These are phyloP conservation scores for Helenozyma baotianmanensis DNA, from an alignment of 805 yeast species.

Conservation along the genomic window DNA sequence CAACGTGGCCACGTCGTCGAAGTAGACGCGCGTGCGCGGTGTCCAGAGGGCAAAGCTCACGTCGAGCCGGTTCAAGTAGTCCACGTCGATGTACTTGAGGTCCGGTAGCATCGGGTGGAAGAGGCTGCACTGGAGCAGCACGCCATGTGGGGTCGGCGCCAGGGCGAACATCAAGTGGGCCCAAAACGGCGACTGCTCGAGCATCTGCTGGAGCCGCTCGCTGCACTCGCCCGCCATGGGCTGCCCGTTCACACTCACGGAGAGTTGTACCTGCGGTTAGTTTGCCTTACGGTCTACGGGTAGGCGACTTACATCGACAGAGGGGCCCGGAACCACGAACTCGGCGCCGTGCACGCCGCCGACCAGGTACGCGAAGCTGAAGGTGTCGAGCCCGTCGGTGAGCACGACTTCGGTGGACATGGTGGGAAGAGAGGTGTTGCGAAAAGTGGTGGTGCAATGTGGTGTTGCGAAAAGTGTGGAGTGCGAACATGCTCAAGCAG, in stretches of 20 bases:
- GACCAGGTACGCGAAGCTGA: no score
- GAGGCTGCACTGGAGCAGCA: constrained; percentile 10
- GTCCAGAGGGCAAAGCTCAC: constrained; percentile 9
- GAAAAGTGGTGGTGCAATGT: not conserved
- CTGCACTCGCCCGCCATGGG: constrained; percentile 8
- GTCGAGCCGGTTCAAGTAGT: constrained; percentile 5
- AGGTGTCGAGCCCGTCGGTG: no score
- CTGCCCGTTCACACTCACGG: constrained; percentile 8
- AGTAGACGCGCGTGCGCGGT: constrained; percentile 3
- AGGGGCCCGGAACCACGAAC: no score
- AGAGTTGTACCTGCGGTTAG: constrained; percentile 9
- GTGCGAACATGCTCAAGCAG: no score
- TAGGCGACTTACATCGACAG: no score
- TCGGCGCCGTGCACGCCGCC: no score
- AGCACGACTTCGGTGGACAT: not conserved
- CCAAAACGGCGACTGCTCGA: constrained; percentile 7
- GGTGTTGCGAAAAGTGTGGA: not conserved
- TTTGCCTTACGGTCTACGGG: not conserved
- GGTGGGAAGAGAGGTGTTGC: not conserved
- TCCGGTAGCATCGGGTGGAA: constrained; percentile 11
- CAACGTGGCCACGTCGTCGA: constrained; percentile 8
- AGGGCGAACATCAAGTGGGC: constrained; percentile 4
- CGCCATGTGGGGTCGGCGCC: not conserved
- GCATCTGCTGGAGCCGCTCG: constrained; percentile 4
- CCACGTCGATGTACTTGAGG: constrained; percentile 7